A percentile compares a stretch with the other conserved stretches of the same genome.
These are phyloP conservation scores for Endotrypanum monterogeii DNA, from an alignment of 208 protist genomes.

Conservation along the genomic window DNA sequence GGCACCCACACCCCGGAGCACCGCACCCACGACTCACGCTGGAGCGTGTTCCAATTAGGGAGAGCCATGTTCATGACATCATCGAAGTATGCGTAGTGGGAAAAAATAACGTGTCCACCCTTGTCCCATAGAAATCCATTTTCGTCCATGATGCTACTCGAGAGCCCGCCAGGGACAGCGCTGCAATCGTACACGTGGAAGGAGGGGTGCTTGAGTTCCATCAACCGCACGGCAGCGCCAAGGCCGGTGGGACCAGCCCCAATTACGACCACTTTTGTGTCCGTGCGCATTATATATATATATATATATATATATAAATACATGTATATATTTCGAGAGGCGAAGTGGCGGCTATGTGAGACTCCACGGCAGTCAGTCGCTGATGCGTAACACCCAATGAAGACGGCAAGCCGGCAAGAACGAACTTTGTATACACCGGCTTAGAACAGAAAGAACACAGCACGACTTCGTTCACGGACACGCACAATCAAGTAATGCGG, in stretches of 20 bases:
- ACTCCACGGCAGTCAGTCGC: too few relatives aligned
- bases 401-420: too few relatives aligned
- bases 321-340: too few relatives aligned
- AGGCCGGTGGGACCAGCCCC: slow-evolving; percentile 70
- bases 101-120: slow-evolving; percentile 85
- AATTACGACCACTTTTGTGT: slow-evolving; percentile 58
- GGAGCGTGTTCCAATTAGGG: slow-evolving; percentile 46
- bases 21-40: slow-evolving; percentile 66
- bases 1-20: slow-evolving; percentile 58
- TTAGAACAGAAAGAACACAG: too few relatives aligned
- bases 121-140: slow-evolving; percentile 81
- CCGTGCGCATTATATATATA: neutral
- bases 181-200: slow-evolving; percentile 62
- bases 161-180: slow-evolving; percentile 54
- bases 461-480: too few relatives aligned
- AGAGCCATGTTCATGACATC: slow-evolving; percentile 66
- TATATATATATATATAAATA: neutral
- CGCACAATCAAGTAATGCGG: too few relatives aligned
- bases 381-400: too few relatives aligned
- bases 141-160: slow-evolving; percentile 48
- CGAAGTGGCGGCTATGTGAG: too few relatives aligned
- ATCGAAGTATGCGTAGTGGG: slow-evolving; percentile 86
- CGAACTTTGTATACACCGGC: too few relatives aligned
- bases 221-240: slow-evolving; percentile 62
- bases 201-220: slow-evolving; percentile 46